Evolutionary conservation across 2,329 filamentous ascomycete genomes (phyloP).

Genomic region (Dactylellina leptospora): DNA sequence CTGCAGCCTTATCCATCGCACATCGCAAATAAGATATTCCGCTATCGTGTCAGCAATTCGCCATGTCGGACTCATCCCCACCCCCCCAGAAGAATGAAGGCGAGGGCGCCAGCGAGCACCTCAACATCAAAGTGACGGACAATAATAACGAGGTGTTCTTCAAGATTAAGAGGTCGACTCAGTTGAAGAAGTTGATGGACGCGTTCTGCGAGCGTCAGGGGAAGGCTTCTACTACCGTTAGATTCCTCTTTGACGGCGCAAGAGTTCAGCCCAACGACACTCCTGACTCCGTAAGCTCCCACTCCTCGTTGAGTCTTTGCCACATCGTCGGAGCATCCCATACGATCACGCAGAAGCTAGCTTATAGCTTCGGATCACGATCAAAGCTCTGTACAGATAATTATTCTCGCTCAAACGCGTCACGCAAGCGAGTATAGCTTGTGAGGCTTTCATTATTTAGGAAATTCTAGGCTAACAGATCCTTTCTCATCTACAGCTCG

Average conservation of each 20-base stretch:
- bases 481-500: conserved; percentile 70
- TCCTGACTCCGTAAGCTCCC: conserved; percentile 80
- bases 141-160: conserved; percentile 99
- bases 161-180: conserved; percentile 98
- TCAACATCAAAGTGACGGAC: conserved; percentile 99
- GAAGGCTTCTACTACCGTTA: conserved; percentile 82
- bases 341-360: too few species aligned
- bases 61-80: conserved; percentile 66
- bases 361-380: too few species aligned
- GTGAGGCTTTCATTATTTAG: conserved; percentile 16
- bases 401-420: neutral
- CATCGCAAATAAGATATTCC: neutral
- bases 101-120: conserved; percentile 72
- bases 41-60: too few species aligned
- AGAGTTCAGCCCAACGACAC: conserved; percentile 89
- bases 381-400: too few species aligned
- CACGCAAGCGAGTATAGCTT: neutral
- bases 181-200: conserved; percentile 96
- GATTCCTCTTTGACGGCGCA: conserved; percentile 95
- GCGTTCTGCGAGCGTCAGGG: conserved; percentile 97
- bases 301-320: neutral
- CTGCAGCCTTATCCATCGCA: conserved; percentile 3
- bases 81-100: conserved; percentile 60
- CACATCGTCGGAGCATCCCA: too few species aligned
- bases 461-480: conserved; percentile 53